Evolutionary conservation across 208 protist genomes (phyloP), one percentile per base, ranked within the genome.

Genomic region (Crithidia acanthocephali): DNA sequence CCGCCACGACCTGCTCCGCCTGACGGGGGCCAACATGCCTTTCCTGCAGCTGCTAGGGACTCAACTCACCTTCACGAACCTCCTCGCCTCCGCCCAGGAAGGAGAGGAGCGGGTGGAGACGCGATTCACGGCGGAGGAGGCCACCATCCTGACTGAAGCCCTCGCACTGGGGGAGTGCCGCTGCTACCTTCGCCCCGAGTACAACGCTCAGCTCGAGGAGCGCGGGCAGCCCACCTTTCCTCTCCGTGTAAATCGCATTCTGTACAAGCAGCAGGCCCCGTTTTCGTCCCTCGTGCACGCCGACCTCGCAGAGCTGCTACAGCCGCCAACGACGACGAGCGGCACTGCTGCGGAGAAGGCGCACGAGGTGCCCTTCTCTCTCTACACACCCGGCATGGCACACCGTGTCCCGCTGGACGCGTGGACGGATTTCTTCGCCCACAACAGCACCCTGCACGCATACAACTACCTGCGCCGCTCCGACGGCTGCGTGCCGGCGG

Each of bases 111-210:
- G 90, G 13, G 86, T 95, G 20, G 79, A 81, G 35, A 47, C 71
- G 16, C 80, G 84, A 3, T 85, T 92, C 60, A 88, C 79, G 0
- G 51, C 64, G 13, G 75, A 87, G 42, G 81, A 91, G 42, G 81
- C 83, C 10, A 91, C 85, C 15, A 82, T 91, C 23, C 25, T 81
- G 44, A 81, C 75, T 1, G 81, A 92, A 48, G 77, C 91, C 15
- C 51, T 94, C 42, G 91, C 85, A 7, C 82, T 95, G 47, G 91
- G 91, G 2, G 91, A 95, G 78, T 88, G 84, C 45, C 73, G 84
- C n/a, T 83, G 82, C 58, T 87, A 83, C 70, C 47, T 94, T 0
- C 55, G 76, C 7, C 44, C 76, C 23, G 35, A 75, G 40, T 68
- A 79, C 72, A 88, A 89, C 59, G 72, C 45, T 6, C 51, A 74